These are phyloP conservation scores for Funneliformis geosporum DNA, from an alignment of 192 early-diverging fungal species.

Conservation along the genomic window DNA sequence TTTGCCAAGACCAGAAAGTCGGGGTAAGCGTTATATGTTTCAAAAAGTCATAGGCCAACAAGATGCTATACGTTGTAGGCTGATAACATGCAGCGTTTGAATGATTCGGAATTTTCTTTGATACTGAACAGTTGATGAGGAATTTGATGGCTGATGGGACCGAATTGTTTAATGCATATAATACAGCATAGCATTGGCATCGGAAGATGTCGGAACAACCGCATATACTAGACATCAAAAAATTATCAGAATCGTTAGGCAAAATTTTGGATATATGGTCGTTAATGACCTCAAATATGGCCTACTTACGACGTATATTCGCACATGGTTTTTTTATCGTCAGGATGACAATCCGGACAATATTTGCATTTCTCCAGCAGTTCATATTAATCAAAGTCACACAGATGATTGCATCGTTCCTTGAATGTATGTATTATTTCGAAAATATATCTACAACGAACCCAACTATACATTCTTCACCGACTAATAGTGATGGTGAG, in stretches of 20 bases:
- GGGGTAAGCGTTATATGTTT: constrained; percentile 19
- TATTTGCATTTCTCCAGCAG: background rate
- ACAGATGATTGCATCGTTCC: constrained; percentile 8
- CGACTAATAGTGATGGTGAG: background rate
- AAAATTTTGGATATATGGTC: constrained; percentile 26
- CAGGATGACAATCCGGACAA: background rate
- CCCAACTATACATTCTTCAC: constrained; percentile 3
- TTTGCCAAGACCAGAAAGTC: background rate
- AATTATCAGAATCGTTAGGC: constrained; percentile 26
- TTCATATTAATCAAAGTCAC: constrained; percentile 23
- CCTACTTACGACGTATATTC: constrained; percentile 24
- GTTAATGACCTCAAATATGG: constrained; percentile 25
- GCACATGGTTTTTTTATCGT: constrained; percentile 27
- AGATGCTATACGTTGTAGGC: constrained; percentile 29
- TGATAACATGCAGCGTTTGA: background rate
- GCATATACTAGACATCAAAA: background rate
- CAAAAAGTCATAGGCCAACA: background rate
- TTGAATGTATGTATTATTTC: constrained; percentile 30
- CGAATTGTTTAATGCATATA: constrained; percentile 26
- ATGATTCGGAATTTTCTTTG: background rate
- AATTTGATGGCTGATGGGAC: background rate
- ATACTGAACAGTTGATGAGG: constrained; percentile 10
- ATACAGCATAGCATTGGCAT: constrained; percentile 17
- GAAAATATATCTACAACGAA: constrained; percentile 22
- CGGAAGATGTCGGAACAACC: background rate